Base-by-base conservation (phyloP, 495 filamentous ascomycete species). In the Clavariopsis aquatica region DNA sequence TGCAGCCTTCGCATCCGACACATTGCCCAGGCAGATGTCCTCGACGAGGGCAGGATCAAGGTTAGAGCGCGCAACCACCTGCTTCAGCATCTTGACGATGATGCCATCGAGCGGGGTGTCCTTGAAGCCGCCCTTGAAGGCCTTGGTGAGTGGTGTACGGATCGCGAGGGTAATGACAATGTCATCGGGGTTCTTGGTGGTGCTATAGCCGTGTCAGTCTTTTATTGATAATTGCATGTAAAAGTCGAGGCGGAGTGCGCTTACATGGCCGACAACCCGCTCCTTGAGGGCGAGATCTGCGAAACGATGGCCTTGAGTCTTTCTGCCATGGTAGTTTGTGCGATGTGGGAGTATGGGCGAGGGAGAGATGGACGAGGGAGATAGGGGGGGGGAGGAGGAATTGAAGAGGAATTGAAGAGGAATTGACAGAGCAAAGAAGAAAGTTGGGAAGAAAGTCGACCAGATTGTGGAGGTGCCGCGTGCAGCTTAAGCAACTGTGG, bases 101-200 rank as follows among this genome's bases (percentile, higher is more conserved):
- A 98, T 80, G 75, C 84, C 89, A 75, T 98, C 94, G 43, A 97
- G 81, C n/a, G 84, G 83, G 19, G 92, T 94, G 75, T 98, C 94
- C 81, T 96, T 97, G 80, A 98, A 87, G 5, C 93, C 90, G 60
- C 94, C 94, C 74, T 90, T 90, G 76, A 87, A 84, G 58, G 89
- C 88, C 62, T 91, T 89, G 51, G 86, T 88, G 66, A 96, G 85
- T 36, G 92, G 88, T 19, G 92, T 96, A 47, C 92, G 91, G 58
- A 96, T 83, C 8, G 91, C 87, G 29, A 92, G 93, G 65, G 95
- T 87, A 73, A 98, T 94, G 65, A 98, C 94, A 19, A 97, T 83
- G 83, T 98, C 94, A 77, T 98, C 94, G 62, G 93, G 85, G 75
- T 93, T 95, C 81, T 97, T 93, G 61, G 90, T 87, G 22, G 90